Percentiles rank a stretch among this genome's conserved stretches.
phyloP scores from a whole-genome alignment of 768 basidiomycete species.

The Tubosaeta brunneosetosa region DNA sequence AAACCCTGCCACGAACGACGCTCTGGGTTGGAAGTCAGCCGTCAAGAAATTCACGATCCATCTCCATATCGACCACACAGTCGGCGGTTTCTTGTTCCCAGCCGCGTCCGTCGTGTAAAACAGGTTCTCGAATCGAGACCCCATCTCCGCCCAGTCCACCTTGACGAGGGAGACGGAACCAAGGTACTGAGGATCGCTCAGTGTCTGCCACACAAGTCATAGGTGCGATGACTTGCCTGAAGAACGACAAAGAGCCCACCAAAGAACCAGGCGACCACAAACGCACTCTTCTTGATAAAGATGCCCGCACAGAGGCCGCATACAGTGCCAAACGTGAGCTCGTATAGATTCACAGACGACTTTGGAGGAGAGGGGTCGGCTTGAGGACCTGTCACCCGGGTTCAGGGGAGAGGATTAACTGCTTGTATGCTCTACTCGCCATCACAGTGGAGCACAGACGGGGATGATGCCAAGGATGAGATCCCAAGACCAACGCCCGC shows the following conservation, averaged over 20 bases:
- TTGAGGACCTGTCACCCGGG: constrained; percentile 4
- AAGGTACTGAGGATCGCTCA: constrained; percentile 61
- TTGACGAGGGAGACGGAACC: constrained; percentile 65
- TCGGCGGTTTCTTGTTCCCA: constrained; percentile 57
- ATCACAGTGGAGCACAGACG: constrained; percentile 47
- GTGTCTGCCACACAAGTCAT: not conserved
- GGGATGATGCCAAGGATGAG: constrained; percentile 28
- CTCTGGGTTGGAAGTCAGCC: constrained; percentile 88
- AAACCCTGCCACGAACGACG: constrained; percentile 83
- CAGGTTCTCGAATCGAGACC: constrained; percentile 61
- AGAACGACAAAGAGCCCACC: constrained; percentile 89
- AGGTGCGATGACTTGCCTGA: constrained; percentile 51
- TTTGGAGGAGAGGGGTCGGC: constrained; percentile 39
- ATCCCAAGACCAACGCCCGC: constrained; percentile 45
- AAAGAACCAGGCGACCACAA: constrained; percentile 75
- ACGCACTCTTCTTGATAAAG: constrained; percentile 94
- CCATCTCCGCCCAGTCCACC: constrained; percentile 75
- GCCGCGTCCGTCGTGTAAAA: constrained; percentile 62
- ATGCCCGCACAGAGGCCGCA: constrained; percentile 87
- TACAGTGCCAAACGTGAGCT: constrained; percentile 85
- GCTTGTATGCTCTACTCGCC: constrained; percentile 31
- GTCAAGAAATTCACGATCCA: constrained; percentile 79
- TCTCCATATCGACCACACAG: constrained; percentile 57
- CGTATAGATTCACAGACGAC: constrained; percentile 75
- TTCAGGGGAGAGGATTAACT: not conserved